Conservation (phyloP, 495 filamentous ascomycete species). For the Xylaria intraflava region DNA sequence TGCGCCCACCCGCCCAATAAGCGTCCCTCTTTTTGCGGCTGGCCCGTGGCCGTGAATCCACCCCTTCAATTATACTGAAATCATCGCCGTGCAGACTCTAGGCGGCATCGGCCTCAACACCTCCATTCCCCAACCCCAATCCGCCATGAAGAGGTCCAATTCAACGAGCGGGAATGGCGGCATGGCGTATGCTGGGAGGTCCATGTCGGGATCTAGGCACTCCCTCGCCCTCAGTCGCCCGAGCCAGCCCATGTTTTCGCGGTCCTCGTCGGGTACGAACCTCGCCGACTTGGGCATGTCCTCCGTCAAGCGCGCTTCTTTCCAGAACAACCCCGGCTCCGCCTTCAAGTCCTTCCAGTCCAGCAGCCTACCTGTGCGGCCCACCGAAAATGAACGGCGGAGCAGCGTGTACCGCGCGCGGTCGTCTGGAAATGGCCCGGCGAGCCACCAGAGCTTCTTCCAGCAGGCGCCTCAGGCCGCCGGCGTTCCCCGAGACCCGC, state of each 20-base stretch:
- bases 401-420: constrained; percentile 82
- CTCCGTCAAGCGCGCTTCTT: constrained; percentile 79
- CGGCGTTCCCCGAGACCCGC: constrained; percentile 78
- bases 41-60: constrained; percentile 11
- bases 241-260: constrained; percentile 76
- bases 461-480: constrained; percentile 71
- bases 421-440: constrained; percentile 46
- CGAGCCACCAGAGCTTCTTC: constrained; percentile 80
- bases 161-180: constrained; percentile 58
- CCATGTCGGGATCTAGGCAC: constrained; percentile 73
- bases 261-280: constrained; percentile 72
- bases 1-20: constrained; percentile 13
- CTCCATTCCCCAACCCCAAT: constrained; percentile 81
- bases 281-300: constrained; percentile 71
- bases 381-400: constrained; percentile 57
- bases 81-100: constrained; percentile 54
- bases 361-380: constrained; percentile 34
- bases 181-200: constrained; percentile 49
- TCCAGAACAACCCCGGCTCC: constrained; percentile 65
- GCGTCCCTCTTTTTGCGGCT: constrained; percentile 3
- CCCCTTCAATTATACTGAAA: constrained; percentile 13
- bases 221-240: constrained; percentile 75
- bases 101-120: constrained; percentile 70
- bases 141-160: constrained; percentile 90
- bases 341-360: constrained; percentile 42